These are phyloP conservation scores for Pyrenophora seminiperda DNA, from an alignment of 2,329 filamentous ascomycete genomes.

Conservation along the genomic window DNA sequence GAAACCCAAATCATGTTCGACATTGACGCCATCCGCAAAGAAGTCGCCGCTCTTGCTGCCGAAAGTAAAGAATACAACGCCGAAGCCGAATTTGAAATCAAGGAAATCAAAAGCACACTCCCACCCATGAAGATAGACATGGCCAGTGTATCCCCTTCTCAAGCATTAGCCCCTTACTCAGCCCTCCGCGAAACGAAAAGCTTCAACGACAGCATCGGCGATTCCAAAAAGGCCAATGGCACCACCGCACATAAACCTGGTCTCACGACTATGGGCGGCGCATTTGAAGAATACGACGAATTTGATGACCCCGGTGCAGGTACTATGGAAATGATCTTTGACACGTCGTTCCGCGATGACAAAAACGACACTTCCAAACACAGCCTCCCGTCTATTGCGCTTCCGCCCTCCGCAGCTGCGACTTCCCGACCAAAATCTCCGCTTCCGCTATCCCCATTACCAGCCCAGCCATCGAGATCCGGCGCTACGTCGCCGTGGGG, in stretches of 20 bases:
- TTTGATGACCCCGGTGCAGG: slow-evolving; percentile 34
- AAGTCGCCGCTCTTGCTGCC: slow-evolving; percentile 73
- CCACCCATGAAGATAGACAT: slow-evolving; percentile 81
- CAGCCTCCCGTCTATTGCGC: no score
- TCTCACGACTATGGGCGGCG: slow-evolving; percentile 13
- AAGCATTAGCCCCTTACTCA: slow-evolving; percentile 25
- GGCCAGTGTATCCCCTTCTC: slow-evolving; percentile 26
- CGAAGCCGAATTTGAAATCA: slow-evolving; percentile 61
- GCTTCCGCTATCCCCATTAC: neutral
- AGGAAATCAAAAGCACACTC: slow-evolving; percentile 83
- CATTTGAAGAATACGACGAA: slow-evolving; percentile 46
- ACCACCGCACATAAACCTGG: slow-evolving; percentile 24
- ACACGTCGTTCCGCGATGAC: slow-evolving; percentile 42
- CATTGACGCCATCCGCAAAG: slow-evolving; percentile 81
- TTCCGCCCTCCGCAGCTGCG: slow-evolving; percentile 15
- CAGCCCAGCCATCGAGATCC: slow-evolving; percentile 1
- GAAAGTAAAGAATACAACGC: slow-evolving; percentile 56
- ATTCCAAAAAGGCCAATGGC: slow-evolving; percentile 10
- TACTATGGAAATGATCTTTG: slow-evolving; percentile 53
- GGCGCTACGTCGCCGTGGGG: slow-evolving; percentile 19
- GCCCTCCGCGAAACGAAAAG: slow-evolving; percentile 50
- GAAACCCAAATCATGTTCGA: slow-evolving; percentile 81
- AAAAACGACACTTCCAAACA: slow-evolving; percentile 8
- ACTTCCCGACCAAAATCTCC: slow-evolving; percentile 3
- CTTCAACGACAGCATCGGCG: slow-evolving; percentile 46